phyloP scores from a whole-genome alignment of 257 asterid species.

The Petunia axillaris region DNA sequence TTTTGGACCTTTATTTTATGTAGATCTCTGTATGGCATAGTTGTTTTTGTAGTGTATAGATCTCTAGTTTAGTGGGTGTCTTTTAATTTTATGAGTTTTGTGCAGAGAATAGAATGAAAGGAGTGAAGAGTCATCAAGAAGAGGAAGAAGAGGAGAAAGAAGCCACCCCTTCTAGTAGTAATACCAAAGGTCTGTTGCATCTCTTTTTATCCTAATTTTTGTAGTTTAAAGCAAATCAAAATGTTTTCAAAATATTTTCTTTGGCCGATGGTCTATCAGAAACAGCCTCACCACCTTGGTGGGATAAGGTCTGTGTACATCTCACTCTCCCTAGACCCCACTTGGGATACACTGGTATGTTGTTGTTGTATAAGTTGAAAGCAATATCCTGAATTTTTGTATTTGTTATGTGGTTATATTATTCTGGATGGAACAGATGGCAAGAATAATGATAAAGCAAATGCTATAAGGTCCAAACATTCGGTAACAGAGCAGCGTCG shows the following conservation, averaged over 20 bases:
- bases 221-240: not conserved
- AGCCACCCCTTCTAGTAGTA: slow-evolving; percentile 54
- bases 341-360: not conserved
- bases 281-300: no score
- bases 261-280: no score
- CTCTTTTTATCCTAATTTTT: not conserved
- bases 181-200: slow-evolving; percentile 50
- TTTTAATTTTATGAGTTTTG: slow-evolving; percentile 31
- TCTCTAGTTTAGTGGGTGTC: slow-evolving; percentile 30
- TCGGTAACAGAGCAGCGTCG: slow-evolving; percentile 50
- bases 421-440: slow-evolving; percentile 37
- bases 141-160: slow-evolving; percentile 80
- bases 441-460: slow-evolving; percentile 46
- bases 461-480: slow-evolving; percentile 46
- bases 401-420: not conserved
- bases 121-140: slow-evolving; percentile 69
- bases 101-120: slow-evolving; percentile 55
- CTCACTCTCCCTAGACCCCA: no score
- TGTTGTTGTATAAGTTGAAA: not conserved
- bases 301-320: no score
- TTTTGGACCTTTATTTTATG: not conserved
- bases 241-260: no score
- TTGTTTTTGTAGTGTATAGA: slow-evolving; percentile 14
- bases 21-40: slow-evolving; percentile 41
- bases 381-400: not conserved